Conservation (phyloP, 768 basidiomycete genomes). For the Podaxis sp. region DNA sequence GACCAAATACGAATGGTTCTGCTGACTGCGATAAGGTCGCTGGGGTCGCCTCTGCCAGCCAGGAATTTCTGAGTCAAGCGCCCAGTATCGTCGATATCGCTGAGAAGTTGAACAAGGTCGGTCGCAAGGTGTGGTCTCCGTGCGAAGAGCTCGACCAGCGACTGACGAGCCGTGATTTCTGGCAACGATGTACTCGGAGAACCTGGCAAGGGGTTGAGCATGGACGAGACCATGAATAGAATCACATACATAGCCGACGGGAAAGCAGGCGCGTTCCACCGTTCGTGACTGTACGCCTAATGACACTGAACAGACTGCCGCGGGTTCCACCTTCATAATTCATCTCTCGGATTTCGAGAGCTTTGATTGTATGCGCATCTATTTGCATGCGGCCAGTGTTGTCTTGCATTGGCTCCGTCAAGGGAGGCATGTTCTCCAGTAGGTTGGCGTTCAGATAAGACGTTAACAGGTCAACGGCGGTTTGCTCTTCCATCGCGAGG, state of each 20-base stretch:
- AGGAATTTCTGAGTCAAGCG: constrained; percentile 80
- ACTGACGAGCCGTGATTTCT: constrained; percentile 75
- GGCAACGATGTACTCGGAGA: constrained; percentile 77
- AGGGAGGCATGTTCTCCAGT: constrained; percentile 74
- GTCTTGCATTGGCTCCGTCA: constrained; percentile 61
- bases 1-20: constrained; percentile 63
- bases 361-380: constrained; percentile 84
- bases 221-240: constrained; percentile 28
- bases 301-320: constrained; percentile 72
- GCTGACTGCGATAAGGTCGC: constrained; percentile 66
- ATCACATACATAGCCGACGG: constrained; percentile 72
- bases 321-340: constrained; percentile 68
- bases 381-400: constrained; percentile 74
- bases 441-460: constrained; percentile 65
- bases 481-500: constrained; percentile 43
- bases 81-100: constrained; percentile 63
- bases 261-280: constrained; percentile 75
- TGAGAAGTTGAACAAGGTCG: constrained; percentile 58
- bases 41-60: constrained; percentile 62
- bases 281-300: constrained; percentile 76
- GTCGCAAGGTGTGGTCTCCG: constrained; percentile 58
- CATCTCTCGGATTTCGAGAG: constrained; percentile 81
- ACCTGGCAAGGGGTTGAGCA: constrained; percentile 32
- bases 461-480: constrained; percentile 63
- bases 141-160: constrained; percentile 73